Evolutionary conservation across 306 rosid genomes (phyloP).

Genomic region (Cucurbita moschata): DNA sequence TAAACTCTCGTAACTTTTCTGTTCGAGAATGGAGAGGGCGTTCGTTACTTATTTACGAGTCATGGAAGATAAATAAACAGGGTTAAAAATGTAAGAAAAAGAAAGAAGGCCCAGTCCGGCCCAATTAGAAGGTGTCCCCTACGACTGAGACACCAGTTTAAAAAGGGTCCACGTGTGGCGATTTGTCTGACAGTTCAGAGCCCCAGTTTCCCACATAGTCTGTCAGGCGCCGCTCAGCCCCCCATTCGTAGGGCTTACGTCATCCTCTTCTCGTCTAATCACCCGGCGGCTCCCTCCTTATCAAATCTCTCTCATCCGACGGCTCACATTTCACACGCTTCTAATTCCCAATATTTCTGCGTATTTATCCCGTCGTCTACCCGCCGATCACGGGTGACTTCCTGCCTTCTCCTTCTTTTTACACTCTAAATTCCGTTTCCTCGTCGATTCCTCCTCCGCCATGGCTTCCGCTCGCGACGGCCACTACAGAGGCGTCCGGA

Average conservation of each 20-base stretch:
- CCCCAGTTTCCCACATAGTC: background rate
- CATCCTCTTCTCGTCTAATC: conserved; percentile 46
- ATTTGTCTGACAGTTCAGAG: background rate
- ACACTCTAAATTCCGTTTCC: background rate
- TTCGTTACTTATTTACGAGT: no score
- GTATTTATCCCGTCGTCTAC: conserved; percentile 35
- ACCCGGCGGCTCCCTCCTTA: conserved; percentile 54
- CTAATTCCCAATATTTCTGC: background rate
- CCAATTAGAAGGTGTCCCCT: conserved; percentile 45
- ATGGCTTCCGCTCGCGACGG: conserved; percentile 69
- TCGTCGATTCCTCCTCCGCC: background rate
- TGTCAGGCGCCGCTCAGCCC: conserved; percentile 44
- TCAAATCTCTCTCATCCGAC: background rate
- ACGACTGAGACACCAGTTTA: conserved; percentile 43
- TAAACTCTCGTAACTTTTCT: no score
- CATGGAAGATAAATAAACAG: no score
- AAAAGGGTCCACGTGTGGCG: conserved; percentile 42
- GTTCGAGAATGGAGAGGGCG: no score
- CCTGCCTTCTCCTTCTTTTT: conserved; percentile 9
- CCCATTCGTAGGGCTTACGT: conserved; percentile 9
- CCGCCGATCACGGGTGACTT: conserved; percentile 85
- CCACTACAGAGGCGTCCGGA: conserved; percentile 79
- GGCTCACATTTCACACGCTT: background rate
- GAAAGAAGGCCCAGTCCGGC: background rate
- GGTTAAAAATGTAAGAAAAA: background rate